A percentile compares a stretch with the other conserved stretches of the same genome.
phyloP scores from a whole-genome alignment of 2,329 filamentous ascomycete species.

The Diplodia sapinea region DNA sequence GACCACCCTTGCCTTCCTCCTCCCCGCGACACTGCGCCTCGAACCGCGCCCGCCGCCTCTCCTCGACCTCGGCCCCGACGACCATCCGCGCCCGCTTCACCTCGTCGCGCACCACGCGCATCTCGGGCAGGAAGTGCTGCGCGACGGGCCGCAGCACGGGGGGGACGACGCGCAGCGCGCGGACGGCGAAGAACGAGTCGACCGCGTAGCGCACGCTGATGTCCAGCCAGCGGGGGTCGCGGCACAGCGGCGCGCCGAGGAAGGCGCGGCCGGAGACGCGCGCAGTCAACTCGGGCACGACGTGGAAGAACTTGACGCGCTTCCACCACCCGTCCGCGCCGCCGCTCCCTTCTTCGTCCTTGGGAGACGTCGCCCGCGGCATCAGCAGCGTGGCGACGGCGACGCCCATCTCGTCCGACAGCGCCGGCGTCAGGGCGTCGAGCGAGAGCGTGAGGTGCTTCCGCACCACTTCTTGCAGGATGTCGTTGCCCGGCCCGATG shows the following conservation, averaged over 20 bases:
- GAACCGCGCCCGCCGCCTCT: conserved; percentile 35
- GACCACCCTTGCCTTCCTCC: conserved; percentile 35
- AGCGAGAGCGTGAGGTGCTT: conserved; percentile 18
- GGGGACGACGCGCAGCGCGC: conserved; percentile 46
- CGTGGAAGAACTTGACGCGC: conserved; percentile 34
- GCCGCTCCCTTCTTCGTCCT: no score
- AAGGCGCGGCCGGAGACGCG: conserved; percentile 44
- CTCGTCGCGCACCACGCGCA: conserved; percentile 40
- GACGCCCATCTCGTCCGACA: background rate
- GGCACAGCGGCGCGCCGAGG: conserved; percentile 46
- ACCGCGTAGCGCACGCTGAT: conserved; percentile 45
- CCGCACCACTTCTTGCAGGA: conserved; percentile 9
- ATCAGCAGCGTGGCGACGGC: background rate
- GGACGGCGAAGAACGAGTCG: conserved; percentile 43
- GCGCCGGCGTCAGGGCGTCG: background rate
- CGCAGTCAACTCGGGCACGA: conserved; percentile 46
- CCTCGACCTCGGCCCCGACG: conserved; percentile 44
- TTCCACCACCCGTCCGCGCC: conserved; percentile 11
- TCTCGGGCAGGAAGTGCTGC: conserved; percentile 44
- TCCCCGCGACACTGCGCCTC: conserved; percentile 30
- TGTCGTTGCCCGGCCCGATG: conserved; percentile 22
- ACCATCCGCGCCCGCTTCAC: conserved; percentile 43
- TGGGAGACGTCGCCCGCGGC: background rate
- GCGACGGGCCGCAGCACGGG: conserved; percentile 43
- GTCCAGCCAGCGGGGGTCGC: conserved; percentile 49